Conservation (phyloP, 306 rosid species). For the Castanospermum australe region DNA sequence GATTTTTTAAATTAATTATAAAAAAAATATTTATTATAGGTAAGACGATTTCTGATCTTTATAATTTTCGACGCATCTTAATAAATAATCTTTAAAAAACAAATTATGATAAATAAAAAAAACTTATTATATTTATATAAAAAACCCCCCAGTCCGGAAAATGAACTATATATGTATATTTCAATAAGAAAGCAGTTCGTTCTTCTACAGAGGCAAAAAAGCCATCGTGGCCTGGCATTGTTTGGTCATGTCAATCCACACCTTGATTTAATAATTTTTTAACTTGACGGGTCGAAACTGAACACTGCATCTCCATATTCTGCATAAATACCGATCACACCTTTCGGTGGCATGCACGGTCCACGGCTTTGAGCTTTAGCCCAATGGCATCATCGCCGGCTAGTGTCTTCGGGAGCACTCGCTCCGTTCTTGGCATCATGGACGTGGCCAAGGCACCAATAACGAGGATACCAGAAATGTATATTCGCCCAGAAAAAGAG, state of each 20-base stretch:
- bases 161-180: too few relatives aligned
- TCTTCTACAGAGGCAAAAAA: background rate
- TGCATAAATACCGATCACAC: constrained; percentile 11
- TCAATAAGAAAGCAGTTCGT: background rate
- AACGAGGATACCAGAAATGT: constrained; percentile 42
- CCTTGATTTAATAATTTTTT: background rate
- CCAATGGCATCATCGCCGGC: constrained; percentile 24
- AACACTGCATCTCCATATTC: background rate
- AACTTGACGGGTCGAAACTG: constrained; percentile 22
- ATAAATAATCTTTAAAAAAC: too few relatives aligned
- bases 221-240: background rate
- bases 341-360: background rate
- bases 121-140: too few relatives aligned
- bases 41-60: too few relatives aligned
- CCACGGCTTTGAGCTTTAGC: background rate
- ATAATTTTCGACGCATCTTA: too few relatives aligned
- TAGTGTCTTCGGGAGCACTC: constrained; percentile 17
- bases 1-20: too few relatives aligned
- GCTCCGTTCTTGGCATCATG: constrained; percentile 38
- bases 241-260: background rate
- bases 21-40: too few relatives aligned
- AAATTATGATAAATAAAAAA: too few relatives aligned
- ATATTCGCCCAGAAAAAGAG: constrained; percentile 40
- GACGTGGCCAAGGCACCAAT: constrained; percentile 22
- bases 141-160: too few relatives aligned